Percentiles rank a stretch among this genome's conserved stretches.
Evolutionary conservation across 2,329 filamentous ascomycete genomes (phyloP).

Genomic region (Aureobasidium lini): DNA sequence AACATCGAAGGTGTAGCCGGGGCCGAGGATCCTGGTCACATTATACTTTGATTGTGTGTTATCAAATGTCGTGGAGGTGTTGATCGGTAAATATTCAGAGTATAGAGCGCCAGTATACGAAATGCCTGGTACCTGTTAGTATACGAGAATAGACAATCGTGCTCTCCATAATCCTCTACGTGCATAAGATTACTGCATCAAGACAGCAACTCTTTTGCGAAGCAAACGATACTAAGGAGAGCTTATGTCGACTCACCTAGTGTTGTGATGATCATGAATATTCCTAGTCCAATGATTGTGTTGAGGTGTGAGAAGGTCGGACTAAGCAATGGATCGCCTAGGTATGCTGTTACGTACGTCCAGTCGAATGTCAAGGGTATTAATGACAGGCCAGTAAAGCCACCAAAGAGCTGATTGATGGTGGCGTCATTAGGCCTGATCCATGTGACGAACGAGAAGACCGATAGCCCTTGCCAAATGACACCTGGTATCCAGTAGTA

Average conservation of each 20-base stretch:
- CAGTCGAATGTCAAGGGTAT: slow-evolving; percentile 27
- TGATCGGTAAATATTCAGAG: slow-evolving; percentile 77
- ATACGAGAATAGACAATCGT: neutral
- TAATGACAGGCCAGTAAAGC: slow-evolving; percentile 71
- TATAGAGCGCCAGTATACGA: slow-evolving; percentile 75
- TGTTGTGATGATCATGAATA: slow-evolving; percentile 2
- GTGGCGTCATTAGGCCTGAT: slow-evolving; percentile 77
- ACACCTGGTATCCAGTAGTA: slow-evolving; percentile 84
- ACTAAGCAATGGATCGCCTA: neutral
- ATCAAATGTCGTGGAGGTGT: slow-evolving; percentile 77
- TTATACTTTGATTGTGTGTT: slow-evolving; percentile 74
- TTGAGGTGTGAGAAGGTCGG: slow-evolving; percentile 2
- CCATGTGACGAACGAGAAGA: slow-evolving; percentile 85
- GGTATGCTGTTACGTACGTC: neutral
- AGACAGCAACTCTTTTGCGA: neutral
- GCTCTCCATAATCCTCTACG: too few species aligned
- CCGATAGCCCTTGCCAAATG: slow-evolving; percentile 74
- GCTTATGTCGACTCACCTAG: neutral
- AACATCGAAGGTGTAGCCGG: slow-evolving; percentile 69
- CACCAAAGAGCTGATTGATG: slow-evolving; percentile 76
- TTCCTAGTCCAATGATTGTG: neutral
- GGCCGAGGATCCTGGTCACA: slow-evolving; percentile 69
- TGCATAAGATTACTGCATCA: too few species aligned
- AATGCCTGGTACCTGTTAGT: slow-evolving; percentile 23
- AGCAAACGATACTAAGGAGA: neutral